These are phyloP conservation scores for Tolypocladium sp. DNA, from an alignment of 2,329 filamentous ascomycete genomes.

Conservation along the genomic window DNA sequence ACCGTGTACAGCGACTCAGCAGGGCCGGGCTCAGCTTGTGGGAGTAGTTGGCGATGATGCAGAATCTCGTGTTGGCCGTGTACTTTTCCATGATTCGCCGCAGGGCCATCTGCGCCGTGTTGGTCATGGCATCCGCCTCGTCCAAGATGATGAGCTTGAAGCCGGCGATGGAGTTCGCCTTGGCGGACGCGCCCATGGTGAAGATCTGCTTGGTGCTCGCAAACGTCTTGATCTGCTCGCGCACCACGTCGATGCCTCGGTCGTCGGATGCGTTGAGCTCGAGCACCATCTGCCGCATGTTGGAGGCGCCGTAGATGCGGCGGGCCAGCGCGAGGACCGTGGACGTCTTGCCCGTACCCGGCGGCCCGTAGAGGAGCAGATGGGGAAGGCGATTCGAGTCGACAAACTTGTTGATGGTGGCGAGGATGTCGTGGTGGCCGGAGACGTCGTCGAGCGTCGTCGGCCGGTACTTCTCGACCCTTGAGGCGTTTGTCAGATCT, in stretches of 20 bases:
- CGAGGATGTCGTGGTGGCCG: constrained; percentile 92
- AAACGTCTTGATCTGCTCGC: constrained; percentile 99
- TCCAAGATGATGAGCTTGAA: constrained; percentile 97
- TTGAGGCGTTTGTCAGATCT: constrained; percentile 19
- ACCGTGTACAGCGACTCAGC: constrained; percentile 86
- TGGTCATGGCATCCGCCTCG: constrained; percentile 99
- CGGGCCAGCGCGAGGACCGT: constrained; percentile 89
- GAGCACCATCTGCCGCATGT: constrained; percentile 96
- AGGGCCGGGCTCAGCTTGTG: constrained; percentile 94
- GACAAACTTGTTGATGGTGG: constrained; percentile 96
- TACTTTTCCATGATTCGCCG: constrained; percentile 99
- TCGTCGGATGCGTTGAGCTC: constrained; percentile 97
- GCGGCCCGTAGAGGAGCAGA: constrained; percentile 91
- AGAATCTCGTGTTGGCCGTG: constrained; percentile 94
- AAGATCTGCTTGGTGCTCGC: constrained; percentile 98
- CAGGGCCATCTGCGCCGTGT: constrained; percentile 94
- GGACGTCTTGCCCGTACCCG: constrained; percentile 94
- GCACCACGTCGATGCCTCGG: constrained; percentile 92
- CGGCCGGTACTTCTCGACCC: constrained; percentile 96
- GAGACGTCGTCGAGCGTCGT: constrained; percentile 85
- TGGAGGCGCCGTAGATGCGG: constrained; percentile 82
- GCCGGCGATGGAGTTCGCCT: constrained; percentile 47
- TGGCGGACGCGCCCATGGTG: constrained; percentile 43
- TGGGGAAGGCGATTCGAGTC: constrained; percentile 91
- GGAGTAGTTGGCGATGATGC: constrained; percentile 97